These are phyloP conservation scores for Suhomyces sp. DNA, from an alignment of 805 yeast species.

Conservation along the genomic window DNA sequence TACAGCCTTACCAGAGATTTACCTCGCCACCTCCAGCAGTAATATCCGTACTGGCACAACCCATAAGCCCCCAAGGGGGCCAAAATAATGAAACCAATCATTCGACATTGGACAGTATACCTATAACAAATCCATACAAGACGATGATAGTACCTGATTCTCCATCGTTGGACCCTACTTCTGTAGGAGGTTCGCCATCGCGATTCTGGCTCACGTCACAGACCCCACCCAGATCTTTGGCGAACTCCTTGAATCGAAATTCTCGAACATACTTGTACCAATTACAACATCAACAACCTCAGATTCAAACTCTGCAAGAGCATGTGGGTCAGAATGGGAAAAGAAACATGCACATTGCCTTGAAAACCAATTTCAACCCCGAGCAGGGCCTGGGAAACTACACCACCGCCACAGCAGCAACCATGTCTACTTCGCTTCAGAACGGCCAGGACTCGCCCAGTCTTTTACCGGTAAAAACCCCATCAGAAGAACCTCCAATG, in stretches of 20 bases:
- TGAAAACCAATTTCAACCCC: background rate
- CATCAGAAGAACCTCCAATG: conserved; percentile 42
- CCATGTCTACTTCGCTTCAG: background rate
- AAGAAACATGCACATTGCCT: conserved; percentile 10
- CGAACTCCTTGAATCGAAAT: conserved; percentile 19
- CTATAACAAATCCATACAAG: conserved; percentile 13
- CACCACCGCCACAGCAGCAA: conserved; percentile 5
- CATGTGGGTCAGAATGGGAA: background rate
- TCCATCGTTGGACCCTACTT: conserved; percentile 50
- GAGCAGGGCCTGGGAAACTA: conserved; percentile 1
- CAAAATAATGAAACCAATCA: conserved; percentile 9
- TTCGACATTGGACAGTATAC: conserved; percentile 27
- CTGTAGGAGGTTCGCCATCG: conserved; percentile 55
- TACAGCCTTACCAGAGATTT: conserved; percentile 35
- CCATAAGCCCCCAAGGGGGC: conserved; percentile 1
- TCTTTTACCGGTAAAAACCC: conserved; percentile 41
- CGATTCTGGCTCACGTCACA: conserved; percentile 51
- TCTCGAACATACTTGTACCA: conserved; percentile 15
- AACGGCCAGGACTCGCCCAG: conserved; percentile 21
- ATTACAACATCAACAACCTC: conserved; percentile 14
- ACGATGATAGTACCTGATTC: conserved; percentile 42
- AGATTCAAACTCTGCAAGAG: background rate
- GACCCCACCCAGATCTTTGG: conserved; percentile 46
- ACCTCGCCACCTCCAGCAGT: conserved; percentile 28
- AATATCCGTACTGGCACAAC: conserved; percentile 1